Evolutionary conservation across 1,284 basidiomycete species (phyloP).

Genomic region (Gymnopus androsaceus): DNA sequence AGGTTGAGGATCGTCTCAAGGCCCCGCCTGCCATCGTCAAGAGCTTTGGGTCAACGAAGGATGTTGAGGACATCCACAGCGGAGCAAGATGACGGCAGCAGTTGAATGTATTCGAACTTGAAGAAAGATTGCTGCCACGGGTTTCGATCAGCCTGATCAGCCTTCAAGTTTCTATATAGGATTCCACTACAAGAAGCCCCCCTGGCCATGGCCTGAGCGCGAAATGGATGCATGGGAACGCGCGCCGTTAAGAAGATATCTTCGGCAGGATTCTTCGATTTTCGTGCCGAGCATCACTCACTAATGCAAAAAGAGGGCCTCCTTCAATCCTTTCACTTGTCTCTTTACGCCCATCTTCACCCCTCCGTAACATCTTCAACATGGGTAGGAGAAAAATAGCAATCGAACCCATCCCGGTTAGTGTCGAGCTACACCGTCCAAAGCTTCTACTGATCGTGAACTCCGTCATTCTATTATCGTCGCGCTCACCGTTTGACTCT

Average conservation of each 20-base stretch:
- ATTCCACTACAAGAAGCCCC: slow-evolving; percentile 5
- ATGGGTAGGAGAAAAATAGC: slow-evolving; percentile 92
- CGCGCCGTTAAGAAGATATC: slow-evolving; percentile 9
- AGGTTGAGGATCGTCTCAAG: too few species aligned
- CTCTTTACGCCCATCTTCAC: slow-evolving; percentile 15
- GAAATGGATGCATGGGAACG: slow-evolving; percentile 10
- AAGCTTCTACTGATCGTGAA: slow-evolving; percentile 11
- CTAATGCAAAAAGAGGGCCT: slow-evolving; percentile 17
- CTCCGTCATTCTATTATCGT: slow-evolving; percentile 22
- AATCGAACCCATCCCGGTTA: slow-evolving; percentile 81
- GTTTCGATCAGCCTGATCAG: slow-evolving; percentile 6
- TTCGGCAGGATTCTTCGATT: slow-evolving; percentile 10
- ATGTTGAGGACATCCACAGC: too few species aligned
- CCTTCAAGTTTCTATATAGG: slow-evolving; percentile 9
- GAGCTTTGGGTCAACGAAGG: too few species aligned
- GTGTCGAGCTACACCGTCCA: slow-evolving; percentile 31
- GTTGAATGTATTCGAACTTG: slow-evolving; percentile 7
- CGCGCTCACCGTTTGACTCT: slow-evolving; percentile 15
- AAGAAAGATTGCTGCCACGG: slow-evolving; percentile 10
- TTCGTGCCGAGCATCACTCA: slow-evolving; percentile 17
- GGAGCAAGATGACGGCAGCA: slow-evolving; percentile 12
- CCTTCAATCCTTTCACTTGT: slow-evolving; percentile 8
- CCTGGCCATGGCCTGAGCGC: too few species aligned
- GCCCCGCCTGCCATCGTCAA: too few species aligned
- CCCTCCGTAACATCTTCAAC: not conserved